Percentiles rank a stretch among this genome's conserved stretches.
Conservation (phyloP, 345 rosid genomes). For the Bruguiera parviflora region DNA sequence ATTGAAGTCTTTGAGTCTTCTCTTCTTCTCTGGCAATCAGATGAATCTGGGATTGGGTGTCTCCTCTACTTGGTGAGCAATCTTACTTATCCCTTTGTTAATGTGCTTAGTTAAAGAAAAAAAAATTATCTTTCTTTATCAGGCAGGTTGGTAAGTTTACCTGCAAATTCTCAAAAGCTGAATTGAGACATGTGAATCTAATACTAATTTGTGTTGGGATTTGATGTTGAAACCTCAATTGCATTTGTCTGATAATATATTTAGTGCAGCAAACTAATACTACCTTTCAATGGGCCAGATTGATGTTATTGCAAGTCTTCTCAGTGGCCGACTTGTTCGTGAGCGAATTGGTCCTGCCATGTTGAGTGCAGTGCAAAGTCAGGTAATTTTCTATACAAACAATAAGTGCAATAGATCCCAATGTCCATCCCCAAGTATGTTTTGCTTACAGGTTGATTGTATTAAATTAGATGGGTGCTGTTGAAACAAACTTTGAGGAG, state of each 20-base stretch:
- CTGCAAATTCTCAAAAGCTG: neutral
- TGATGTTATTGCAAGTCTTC: slow-evolving; percentile 95
- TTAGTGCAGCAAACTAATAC: slow-evolving; percentile 8
- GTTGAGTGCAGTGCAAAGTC: slow-evolving; percentile 99
- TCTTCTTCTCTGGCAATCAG: slow-evolving; percentile 88
- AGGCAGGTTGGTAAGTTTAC: too few relatives aligned
- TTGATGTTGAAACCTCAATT: neutral
- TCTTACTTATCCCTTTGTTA: neutral
- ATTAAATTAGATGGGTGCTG: slow-evolving; percentile 80
- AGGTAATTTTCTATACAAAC: slow-evolving; percentile 42
- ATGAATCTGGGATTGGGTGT: slow-evolving; percentile 86
- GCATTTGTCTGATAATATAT: neutral
- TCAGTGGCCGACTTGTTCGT: slow-evolving; percentile 95
- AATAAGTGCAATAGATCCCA: neutral
- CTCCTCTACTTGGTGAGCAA: slow-evolving; percentile 85
- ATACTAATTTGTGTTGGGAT: neutral
- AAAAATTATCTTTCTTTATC: too few relatives aligned
- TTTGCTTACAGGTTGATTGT: slow-evolving; percentile 13
- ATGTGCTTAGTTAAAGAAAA: neutral
- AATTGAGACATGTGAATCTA: neutral
- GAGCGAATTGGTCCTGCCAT: slow-evolving; percentile 98
- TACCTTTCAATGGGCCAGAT: slow-evolving; percentile 47
- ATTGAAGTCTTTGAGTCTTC: slow-evolving; percentile 98
- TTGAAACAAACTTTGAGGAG: slow-evolving; percentile 72
- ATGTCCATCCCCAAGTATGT: neutral